These are phyloP conservation scores for Peronospora destructor DNA, from an alignment of 352 stramenopile genomes.

Conservation along the genomic window DNA sequence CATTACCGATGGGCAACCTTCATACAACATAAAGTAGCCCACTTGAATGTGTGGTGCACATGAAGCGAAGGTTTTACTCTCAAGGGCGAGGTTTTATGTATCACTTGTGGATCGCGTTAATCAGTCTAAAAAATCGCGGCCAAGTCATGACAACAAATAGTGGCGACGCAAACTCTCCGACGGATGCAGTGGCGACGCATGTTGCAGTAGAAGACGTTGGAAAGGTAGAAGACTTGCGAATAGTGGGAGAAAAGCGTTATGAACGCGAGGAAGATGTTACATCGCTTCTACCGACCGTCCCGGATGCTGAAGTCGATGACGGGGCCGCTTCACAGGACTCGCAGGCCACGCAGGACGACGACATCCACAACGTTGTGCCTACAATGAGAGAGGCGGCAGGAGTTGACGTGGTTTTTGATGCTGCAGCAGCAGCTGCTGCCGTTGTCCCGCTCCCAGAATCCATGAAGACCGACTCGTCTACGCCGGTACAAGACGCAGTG, in stretches of 20 bases:
- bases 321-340: constrained; percentile 25
- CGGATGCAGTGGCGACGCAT: constrained; percentile 9
- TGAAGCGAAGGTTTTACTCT: constrained; percentile 24
- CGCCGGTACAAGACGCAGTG: constrained; percentile 24
- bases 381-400: constrained; percentile 51
- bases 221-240: constrained; percentile 13
- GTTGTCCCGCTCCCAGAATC: constrained; percentile 19
- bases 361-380: constrained; percentile 55
- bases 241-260: constrained; percentile 35
- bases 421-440: constrained; percentile 14
- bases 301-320: constrained; percentile 7
- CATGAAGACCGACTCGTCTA: constrained; percentile 19
- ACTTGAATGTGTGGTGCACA: constrained; percentile 29
- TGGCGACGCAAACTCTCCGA: constrained; percentile 17
- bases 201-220: constrained; percentile 17
- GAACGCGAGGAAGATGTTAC: constrained; percentile 19
- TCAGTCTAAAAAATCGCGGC: constrained; percentile 20
- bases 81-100: constrained; percentile 30
- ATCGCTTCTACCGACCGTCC: constrained; percentile 19
- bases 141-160: constrained; percentile 27
- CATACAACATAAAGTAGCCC: no score
- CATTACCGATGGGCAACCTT: not conserved
- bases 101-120: constrained; percentile 24
- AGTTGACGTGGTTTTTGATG: constrained; percentile 33
- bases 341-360: constrained; percentile 48